Base-by-base conservation (phyloP, 352 stramenopile species). In the Elongisporangium undulatum region DNA sequence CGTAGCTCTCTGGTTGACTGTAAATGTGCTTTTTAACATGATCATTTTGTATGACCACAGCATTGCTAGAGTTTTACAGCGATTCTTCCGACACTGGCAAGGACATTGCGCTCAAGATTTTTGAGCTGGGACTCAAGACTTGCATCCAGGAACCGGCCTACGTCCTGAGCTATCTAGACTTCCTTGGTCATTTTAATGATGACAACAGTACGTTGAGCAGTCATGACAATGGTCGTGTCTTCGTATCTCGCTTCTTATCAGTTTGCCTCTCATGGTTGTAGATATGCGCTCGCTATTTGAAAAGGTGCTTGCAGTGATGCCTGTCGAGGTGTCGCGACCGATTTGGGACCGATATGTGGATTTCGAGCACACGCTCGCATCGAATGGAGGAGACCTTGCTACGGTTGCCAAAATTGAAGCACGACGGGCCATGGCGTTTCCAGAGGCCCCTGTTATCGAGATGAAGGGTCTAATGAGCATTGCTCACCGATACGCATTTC, bases 261-360 rank as follows among this genome's bases (percentile, higher is more conserved):
- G 4, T 58, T 16, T 16, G 29, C 29, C n/a, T n/a, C n/a, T n/a
- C n/a, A n/a, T n/a, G n/a, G 45, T 57, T 66, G 24, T 64, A 95
- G 87, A 95, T 61, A 94, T 94, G 80, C 85, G 87, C 17, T 92
- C 85, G 23, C 63, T 94, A 56, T 96, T 96, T 58, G 87, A 96
- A 51, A 94, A 96, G 60, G 85, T 94, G 49, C 69, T 96, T 22
- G 87, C 84, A 0, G 82, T 96, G 12, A 94, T 96, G 83, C 75
- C 85, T 2, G 71, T 84, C 2, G 85, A 94, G 19, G 73, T 87
- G 29, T 90, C 85, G 19, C 85, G 85, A 49, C 83, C 83, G 24
- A 90, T 96, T 34, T 96, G 87, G 87, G 80, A 94, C 50, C 82
- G 83, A 29, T 96, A 94, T 51, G 83, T 96, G 26, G 70, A 86